These are phyloP conservation scores for Basidioascus undulatus DNA, from an alignment of 768 basidiomycete genomes.

Conservation along the genomic window DNA sequence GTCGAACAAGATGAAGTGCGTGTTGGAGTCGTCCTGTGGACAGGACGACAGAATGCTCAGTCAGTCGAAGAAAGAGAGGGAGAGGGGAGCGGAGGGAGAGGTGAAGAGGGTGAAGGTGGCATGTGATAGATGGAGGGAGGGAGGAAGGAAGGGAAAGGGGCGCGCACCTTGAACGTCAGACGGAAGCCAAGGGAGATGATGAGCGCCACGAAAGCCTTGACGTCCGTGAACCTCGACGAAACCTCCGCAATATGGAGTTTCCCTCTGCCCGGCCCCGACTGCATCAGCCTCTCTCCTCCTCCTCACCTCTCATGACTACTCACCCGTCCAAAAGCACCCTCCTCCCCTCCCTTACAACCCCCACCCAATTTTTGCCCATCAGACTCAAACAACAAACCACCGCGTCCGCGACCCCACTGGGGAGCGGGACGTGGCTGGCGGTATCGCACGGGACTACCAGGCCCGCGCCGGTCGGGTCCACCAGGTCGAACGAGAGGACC, in stretches of 20 bases:
- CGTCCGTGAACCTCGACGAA: constrained; percentile 48
- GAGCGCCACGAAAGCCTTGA: constrained; percentile 40
- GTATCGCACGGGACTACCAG: constrained; percentile 82
- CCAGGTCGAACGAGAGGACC: constrained; percentile 57
- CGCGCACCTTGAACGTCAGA: constrained; percentile 36
- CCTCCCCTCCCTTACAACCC: constrained; percentile 68
- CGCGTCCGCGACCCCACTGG: constrained; percentile 74
- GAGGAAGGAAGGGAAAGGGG: not conserved
- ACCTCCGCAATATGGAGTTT: constrained; percentile 75
- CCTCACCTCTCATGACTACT: constrained; percentile 15
- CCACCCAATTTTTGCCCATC: constrained; percentile 95
- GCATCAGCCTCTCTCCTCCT: not conserved
- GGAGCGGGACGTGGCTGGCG: constrained; percentile 52
- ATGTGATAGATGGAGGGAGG: not conserved
- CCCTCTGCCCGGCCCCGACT: constrained; percentile 27
- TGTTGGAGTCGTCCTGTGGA: constrained; percentile 51
- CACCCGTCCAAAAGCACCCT: constrained; percentile 63
- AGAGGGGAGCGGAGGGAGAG: not conserved
- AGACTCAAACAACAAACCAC: constrained; percentile 83
- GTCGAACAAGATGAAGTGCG: constrained; percentile 64
- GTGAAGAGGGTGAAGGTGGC: not conserved
- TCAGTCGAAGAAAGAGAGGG: not conserved
- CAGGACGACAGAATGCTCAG: not conserved
- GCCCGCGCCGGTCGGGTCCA: constrained; percentile 28
- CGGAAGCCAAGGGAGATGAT: constrained; percentile 48